Conservation (phyloP, 768 basidiomycete genomes). For the Exsudoporus frostii region DNA sequence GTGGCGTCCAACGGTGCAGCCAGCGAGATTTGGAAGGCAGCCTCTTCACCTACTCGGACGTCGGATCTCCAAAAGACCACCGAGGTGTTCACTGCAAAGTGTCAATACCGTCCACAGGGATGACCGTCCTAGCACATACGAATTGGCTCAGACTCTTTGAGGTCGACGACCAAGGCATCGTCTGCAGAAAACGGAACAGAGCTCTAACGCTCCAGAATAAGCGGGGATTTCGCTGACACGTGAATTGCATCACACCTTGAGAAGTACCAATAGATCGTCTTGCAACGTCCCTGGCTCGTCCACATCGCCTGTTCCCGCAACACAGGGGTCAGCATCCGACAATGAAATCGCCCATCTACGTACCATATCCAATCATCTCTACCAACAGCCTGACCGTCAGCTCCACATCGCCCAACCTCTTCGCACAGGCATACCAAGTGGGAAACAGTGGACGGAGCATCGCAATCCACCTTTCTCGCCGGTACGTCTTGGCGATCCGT, state of each 20-base stretch:
- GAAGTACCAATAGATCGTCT: constrained; percentile 68
- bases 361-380: constrained; percentile 82
- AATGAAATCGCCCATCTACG: constrained; percentile 9
- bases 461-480: constrained; percentile 76
- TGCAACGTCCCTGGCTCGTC: constrained; percentile 54
- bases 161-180: constrained; percentile 56
- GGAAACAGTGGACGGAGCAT: constrained; percentile 72
- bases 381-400: constrained; percentile 71
- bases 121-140: constrained; percentile 41
- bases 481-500: constrained; percentile 84
- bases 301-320: constrained; percentile 35
- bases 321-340: neutral
- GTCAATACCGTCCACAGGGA: constrained; percentile 4
- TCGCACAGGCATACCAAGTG: constrained; percentile 82
- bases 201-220: constrained; percentile 44
- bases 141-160: constrained; percentile 60
- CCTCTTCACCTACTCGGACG: constrained; percentile 55
- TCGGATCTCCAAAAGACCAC: constrained; percentile 71
- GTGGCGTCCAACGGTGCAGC: constrained; percentile 46
- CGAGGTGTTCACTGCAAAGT: constrained; percentile 53
- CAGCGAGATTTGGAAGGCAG: constrained; percentile 74
- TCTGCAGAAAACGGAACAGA: constrained; percentile 63
- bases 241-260: constrained; percentile 49
- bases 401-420: constrained; percentile 73
- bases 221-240: neutral